A percentile compares a stretch with the other conserved stretches of the same genome.
phyloP scores from a whole-genome alignment of 2,329 filamentous ascomycete species.

The Fusarium fracticaudum region DNA sequence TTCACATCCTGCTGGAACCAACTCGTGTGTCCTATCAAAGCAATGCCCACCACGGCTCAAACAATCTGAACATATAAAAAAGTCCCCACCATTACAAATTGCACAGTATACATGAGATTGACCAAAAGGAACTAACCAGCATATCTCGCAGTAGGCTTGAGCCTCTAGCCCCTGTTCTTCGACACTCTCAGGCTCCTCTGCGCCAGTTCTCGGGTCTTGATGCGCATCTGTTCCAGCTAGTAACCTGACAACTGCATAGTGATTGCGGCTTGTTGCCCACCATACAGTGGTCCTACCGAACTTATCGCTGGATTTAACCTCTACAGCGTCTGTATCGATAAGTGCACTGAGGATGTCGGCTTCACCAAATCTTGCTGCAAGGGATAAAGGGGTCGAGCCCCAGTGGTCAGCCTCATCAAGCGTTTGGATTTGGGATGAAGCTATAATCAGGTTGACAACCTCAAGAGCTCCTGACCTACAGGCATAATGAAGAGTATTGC shows the following conservation, averaged over 20 bases:
- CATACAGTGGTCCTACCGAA: fast-evolving
- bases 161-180: fast-evolving
- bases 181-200: fast-evolving
- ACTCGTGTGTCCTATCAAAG: neutral
- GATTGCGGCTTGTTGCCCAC: fast-evolving
- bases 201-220: fast-evolving
- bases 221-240: fast-evolving
- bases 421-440: fast-evolving
- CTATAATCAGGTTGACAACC: fast-evolving
- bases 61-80: neutral
- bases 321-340: fast-evolving
- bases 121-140: no score
- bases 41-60: neutral
- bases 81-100: neutral
- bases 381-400: fast-evolving
- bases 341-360: fast-evolving
- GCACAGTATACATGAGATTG: fast-evolving
- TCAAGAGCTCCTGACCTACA: fast-evolving
- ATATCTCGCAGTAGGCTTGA: neutral
- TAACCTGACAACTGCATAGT: fast-evolving
- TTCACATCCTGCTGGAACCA: no score
- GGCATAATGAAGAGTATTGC: fast-evolving
- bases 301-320: fast-evolving
- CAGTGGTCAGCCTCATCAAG: neutral
- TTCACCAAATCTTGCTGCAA: neutral